Conservation (phyloP, 2,329 filamentous ascomycete species). For the Macrophomina pseudophaseolina region DNA sequence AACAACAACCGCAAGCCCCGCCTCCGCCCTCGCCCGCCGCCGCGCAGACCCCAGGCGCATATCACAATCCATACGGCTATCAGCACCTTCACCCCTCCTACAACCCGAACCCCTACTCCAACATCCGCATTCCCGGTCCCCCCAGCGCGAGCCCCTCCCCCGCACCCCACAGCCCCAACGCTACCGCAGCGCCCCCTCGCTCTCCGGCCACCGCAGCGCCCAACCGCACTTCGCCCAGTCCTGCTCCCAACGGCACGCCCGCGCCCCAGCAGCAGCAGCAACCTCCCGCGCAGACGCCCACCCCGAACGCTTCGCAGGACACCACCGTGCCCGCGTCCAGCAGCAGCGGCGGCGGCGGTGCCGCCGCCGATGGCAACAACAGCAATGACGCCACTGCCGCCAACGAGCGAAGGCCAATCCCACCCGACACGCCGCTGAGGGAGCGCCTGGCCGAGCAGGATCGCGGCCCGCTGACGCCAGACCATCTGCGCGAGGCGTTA, state of each 20-base stretch:
- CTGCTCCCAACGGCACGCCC: neutral
- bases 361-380: neutral
- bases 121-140: constrained; percentile 21
- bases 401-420: neutral
- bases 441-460: constrained; percentile 40
- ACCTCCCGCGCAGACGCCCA: neutral
- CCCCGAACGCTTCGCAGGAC: constrained; percentile 10
- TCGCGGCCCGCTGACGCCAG: constrained; percentile 68
- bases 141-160: constrained; percentile 15
- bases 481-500: constrained; percentile 76
- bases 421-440: constrained; percentile 14
- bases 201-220: neutral
- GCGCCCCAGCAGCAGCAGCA: constrained; percentile 5
- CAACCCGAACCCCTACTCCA: constrained; percentile 22
- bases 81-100: constrained; percentile 15
- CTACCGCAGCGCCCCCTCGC: neutral
- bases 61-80: constrained; percentile 37
- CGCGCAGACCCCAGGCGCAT: constrained; percentile 31
- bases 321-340: constrained; percentile 4
- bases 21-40: constrained; percentile 37
- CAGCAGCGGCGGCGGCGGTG: neutral
- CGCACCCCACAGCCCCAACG: neutral
- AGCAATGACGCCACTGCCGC: neutral
- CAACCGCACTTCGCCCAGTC: constrained; percentile 1
- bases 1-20: constrained; percentile 35